Base-by-base conservation (phyloP, 139 green algal genomes). In the Nannochloris sp. region DNA sequence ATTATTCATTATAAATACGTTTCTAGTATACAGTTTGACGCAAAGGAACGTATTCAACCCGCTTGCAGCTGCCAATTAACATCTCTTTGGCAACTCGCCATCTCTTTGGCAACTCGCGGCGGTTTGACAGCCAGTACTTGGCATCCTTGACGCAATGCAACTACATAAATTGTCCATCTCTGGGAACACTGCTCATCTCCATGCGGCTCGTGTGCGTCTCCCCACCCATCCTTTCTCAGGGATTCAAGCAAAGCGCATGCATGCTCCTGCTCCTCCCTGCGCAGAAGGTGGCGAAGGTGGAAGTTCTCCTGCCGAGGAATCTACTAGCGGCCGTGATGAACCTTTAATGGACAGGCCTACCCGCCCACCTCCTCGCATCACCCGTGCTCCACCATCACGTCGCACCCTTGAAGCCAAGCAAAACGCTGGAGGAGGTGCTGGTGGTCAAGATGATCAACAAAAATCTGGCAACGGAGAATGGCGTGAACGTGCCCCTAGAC, bases 301-400 rank as follows among this genome's bases (percentile, higher is more conserved):
- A 27, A n/a, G 23, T 14, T 42, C 24, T 61, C 6, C 12, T 5
- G 23, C 54, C 12, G 23, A 19, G n/a, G 54, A n/a, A 14, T 61
- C 54, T 33, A 23, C 54, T 10, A 23, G 13, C n/a, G 54, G 54
- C 31, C 19, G 25, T 31, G 56, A 64, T 13, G n/a, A 23, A 54
- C 24, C 29, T 23, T 25, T 64, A 27, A n/a, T 64, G 25, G 56
- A 57, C 24, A 47, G 56, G 29, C 56, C 56, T 19, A 64, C 30
- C 23, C n/a, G 56, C 15, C 56, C 56, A 19, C 56, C 56, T 25
- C 56, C 56, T 30, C 56, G 36, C 5, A 8, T 48, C 23, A 64
- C 56, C 14, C 24, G 56, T 24, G 37, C 56, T 2, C 36, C 56
- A 24, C 0, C 56, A 23, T 31, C 56, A 53, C 12, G n/a, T 0